Conservation (phyloP, 768 basidiomycete species). For the Lactarius trivialis region DNA sequence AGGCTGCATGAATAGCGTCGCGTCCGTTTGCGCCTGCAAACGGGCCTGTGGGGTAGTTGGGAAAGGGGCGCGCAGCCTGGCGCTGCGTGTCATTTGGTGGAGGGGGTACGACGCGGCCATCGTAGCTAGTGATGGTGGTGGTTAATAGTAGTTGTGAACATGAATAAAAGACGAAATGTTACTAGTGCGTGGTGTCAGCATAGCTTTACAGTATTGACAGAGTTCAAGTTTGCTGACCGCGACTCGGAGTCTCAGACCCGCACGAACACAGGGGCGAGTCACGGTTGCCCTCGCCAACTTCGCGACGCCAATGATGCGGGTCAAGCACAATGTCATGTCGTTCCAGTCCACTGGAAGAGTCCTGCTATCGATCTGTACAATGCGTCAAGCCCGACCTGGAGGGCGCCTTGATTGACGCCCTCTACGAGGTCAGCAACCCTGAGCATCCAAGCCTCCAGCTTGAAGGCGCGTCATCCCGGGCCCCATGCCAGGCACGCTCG, state of each 20-base stretch:
- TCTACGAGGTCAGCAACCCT: too few species aligned
- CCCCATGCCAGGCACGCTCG: too few species aligned
- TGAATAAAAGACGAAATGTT: background rate
- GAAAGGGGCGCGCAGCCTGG: slow-evolving; percentile 30
- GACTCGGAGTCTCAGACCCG: slow-evolving; percentile 1
- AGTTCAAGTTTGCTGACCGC: too few species aligned
- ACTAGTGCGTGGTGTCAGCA: slow-evolving; percentile 26
- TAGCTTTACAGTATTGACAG: slow-evolving; percentile 7
- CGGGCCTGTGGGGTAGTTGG: slow-evolving; percentile 62
- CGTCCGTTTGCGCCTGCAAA: slow-evolving; percentile 78
- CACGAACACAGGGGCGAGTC: background rate
- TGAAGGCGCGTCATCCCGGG: too few species aligned
- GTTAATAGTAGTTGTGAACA: slow-evolving; percentile 16
- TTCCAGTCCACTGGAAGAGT: too few species aligned
- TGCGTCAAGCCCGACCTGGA: too few species aligned
- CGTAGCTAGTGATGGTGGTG: slow-evolving; percentile 29
- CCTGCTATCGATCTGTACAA: too few species aligned
- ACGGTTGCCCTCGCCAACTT: too few species aligned
- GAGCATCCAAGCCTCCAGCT: too few species aligned
- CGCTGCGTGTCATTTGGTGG: slow-evolving; percentile 39
- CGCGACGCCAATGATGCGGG: too few species aligned
- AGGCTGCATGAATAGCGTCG: slow-evolving; percentile 87
- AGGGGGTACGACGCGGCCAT: slow-evolving; percentile 26
- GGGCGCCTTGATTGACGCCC: too few species aligned
- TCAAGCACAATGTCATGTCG: too few species aligned